phyloP scores from a whole-genome alignment of 768 basidiomycete genomes.

The Coprinellus aureogranulatus region DNA sequence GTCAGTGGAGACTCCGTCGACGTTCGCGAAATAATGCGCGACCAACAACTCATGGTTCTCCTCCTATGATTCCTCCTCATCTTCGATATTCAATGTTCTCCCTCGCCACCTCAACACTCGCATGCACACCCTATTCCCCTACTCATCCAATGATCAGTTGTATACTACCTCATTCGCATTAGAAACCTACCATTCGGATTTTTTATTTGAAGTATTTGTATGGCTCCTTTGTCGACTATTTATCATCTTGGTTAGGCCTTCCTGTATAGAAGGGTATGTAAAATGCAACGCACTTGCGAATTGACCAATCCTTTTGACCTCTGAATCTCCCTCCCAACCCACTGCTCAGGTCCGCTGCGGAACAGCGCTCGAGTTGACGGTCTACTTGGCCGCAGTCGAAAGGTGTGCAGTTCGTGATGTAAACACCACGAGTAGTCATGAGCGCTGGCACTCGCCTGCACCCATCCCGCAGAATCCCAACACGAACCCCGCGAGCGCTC shows the following conservation, averaged over 20 bases:
- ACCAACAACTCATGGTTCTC: constrained; percentile 46
- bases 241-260: neutral
- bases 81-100: neutral
- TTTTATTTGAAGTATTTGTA: neutral
- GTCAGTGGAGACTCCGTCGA: constrained; percentile 51
- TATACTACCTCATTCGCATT: neutral
- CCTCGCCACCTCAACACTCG: neutral
- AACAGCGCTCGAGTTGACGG: too few relatives aligned
- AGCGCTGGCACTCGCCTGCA: too few relatives aligned
- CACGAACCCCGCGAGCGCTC: too few relatives aligned
- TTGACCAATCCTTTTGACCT: too few relatives aligned
- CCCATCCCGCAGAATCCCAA: too few relatives aligned
- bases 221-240: neutral
- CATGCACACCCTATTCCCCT: neutral
- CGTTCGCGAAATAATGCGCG: constrained; percentile 59
- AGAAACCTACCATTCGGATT: neutral
- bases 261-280: too few relatives aligned
- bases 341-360: too few relatives aligned
- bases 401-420: too few relatives aligned
- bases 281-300: too few relatives aligned
- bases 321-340: too few relatives aligned
- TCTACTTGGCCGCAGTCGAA: too few relatives aligned
- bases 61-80: constrained; percentile 39
- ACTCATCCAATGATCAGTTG: constrained; percentile 3
- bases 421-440: too few relatives aligned